Conservation (phyloP, 2,329 filamentous ascomycete genomes). For the Calonectria fujianensis region DNA sequence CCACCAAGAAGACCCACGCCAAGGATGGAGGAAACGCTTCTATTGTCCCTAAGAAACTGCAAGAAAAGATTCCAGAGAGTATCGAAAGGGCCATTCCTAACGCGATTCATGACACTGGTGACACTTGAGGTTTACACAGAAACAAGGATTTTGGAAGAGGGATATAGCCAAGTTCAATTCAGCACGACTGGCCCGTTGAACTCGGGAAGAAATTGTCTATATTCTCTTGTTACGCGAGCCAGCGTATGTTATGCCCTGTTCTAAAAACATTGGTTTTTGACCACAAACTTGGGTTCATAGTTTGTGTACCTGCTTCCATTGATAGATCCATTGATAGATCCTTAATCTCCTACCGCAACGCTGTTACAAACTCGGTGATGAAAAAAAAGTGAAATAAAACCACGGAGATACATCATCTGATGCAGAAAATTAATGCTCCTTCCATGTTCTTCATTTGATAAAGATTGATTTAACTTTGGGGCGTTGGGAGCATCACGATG, state of each 20-base stretch:
- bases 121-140: conserved; percentile 33
- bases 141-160: conserved; percentile 29
- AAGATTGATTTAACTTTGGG: background rate
- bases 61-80: conserved; percentile 51
- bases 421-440: background rate
- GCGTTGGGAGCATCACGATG: background rate
- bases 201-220: background rate
- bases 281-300: background rate
- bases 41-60: conserved; percentile 49
- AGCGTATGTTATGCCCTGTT: background rate
- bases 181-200: too few relatives aligned
- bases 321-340: background rate
- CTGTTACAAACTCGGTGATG: background rate
- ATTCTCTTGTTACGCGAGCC: background rate
- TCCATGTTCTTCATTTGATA: background rate
- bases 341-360: background rate
- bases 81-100: conserved; percentile 49
- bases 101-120: conserved; percentile 48
- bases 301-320: background rate
- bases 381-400: background rate
- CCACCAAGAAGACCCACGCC: conserved; percentile 46
- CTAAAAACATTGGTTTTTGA: background rate
- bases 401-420: background rate
- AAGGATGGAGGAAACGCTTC: conserved; percentile 47
- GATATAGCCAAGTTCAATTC: background rate